A percentile compares a stretch with the other conserved stretches of the same genome.
These are phyloP conservation scores for Erodium moschatum DNA, from an alignment of 441 rosid genomes.

Conservation along the genomic window DNA sequence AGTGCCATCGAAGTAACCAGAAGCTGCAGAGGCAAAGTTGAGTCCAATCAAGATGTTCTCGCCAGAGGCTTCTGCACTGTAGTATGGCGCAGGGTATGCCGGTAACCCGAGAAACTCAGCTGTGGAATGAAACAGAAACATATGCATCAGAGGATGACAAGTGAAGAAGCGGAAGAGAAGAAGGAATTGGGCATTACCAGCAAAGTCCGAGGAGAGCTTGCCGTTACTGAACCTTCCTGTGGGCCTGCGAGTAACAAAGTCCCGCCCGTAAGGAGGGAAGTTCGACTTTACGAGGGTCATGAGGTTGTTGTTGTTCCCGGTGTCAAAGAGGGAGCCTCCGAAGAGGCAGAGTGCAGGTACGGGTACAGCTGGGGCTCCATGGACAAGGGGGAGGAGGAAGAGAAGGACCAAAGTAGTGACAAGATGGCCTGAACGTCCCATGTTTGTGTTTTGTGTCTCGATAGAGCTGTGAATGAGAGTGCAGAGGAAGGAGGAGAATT, in stretches of 20 bases:
- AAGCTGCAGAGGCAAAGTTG: slow-evolving; percentile 89
- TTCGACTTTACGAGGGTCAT: slow-evolving; percentile 58
- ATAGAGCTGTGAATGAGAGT: neutral
- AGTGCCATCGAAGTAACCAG: slow-evolving; percentile 69
- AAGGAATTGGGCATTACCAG: slow-evolving; percentile 34
- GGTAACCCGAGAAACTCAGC: slow-evolving; percentile 87
- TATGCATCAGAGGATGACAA: neutral
- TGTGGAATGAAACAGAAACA: slow-evolving; percentile 28
- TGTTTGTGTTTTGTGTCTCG: slow-evolving; percentile 13
- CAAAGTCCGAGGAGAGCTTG: slow-evolving; percentile 71
- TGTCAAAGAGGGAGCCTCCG: slow-evolving; percentile 88
- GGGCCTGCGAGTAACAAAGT: slow-evolving; percentile 56
- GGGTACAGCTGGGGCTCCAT: slow-evolving; percentile 23
- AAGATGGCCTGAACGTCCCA: slow-evolving; percentile 25
- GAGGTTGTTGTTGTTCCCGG: slow-evolving; percentile 78
- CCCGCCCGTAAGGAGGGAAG: slow-evolving; percentile 94
- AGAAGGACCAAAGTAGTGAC: slow-evolving; percentile 25
- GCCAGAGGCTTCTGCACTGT: slow-evolving; percentile 57
- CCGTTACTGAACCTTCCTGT: slow-evolving; percentile 97
- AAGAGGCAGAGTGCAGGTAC: slow-evolving; percentile 77
- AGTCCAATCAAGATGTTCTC: slow-evolving; percentile 52
- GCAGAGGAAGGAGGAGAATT: slow-evolving; percentile 26
- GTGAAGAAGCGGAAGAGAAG: too few species aligned
- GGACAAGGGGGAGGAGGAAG: slow-evolving; percentile 19
- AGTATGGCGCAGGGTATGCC: slow-evolving; percentile 74